These are phyloP conservation scores for Centaurea solstitialis DNA, from an alignment of 129 eudicot species.

Conservation along the genomic window DNA sequence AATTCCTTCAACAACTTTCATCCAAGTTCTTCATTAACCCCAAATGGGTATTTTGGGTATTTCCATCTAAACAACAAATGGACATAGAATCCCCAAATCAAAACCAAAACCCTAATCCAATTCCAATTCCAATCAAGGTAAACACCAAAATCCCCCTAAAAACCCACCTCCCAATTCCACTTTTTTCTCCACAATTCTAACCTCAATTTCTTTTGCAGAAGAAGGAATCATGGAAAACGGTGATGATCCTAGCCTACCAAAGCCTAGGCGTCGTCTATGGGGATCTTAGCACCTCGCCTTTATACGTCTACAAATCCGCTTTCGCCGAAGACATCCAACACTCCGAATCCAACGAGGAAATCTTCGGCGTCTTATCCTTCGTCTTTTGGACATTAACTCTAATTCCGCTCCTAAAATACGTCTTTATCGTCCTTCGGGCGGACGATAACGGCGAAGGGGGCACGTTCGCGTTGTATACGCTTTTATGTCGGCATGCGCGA, in stretches of 20 bases:
- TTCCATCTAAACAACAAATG: conserved; percentile 46
- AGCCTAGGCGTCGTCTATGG: conserved; percentile 93
- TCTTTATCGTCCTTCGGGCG: conserved; percentile 78
- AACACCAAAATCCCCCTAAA: no score
- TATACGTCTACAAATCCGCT: conserved; percentile 78
- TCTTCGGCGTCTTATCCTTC: conserved; percentile 75
- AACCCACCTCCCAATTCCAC: neutral
- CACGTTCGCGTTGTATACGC: conserved; percentile 80
- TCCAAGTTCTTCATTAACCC: neutral
- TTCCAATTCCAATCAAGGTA: conserved; percentile 25
- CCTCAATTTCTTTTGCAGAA: conserved; percentile 25
- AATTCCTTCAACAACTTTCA: no score
- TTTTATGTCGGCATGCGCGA: conserved; percentile 79
- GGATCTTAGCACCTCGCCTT: conserved; percentile 83
- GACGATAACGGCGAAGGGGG: conserved; percentile 97
- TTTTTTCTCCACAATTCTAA: neutral
- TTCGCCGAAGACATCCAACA: conserved; percentile 91
- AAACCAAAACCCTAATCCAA: conserved; percentile 39
- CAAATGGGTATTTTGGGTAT: conserved; percentile 21
- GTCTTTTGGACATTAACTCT: conserved; percentile 87
- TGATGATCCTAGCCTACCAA: conserved; percentile 76
- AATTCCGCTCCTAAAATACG: conserved; percentile 76
- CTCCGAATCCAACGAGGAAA: conserved; percentile 81
- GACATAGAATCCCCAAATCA: conserved; percentile 59
- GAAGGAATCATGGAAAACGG: conserved; percentile 84